Conservation (phyloP, 2,329 filamentous ascomycete genomes). For the Aspergillus versicolor region DNA sequence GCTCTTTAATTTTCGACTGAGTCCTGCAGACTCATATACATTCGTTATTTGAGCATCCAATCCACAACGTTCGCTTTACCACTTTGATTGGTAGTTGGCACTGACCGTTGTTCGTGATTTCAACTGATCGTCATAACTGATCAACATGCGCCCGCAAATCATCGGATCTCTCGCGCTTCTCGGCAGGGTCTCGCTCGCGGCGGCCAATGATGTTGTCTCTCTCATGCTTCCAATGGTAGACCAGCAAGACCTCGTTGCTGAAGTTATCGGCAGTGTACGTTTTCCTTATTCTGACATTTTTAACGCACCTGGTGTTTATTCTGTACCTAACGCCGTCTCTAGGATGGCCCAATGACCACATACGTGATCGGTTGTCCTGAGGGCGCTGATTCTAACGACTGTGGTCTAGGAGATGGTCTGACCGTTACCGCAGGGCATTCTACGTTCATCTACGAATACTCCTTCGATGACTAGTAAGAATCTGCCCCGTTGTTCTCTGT, state of each 20-base stretch:
- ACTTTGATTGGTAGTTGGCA: too few species aligned
- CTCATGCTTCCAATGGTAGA: conserved; percentile 10
- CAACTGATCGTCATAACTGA: not conserved
- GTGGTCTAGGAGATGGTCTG: conserved; percentile 3
- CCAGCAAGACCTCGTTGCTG: conserved; percentile 7
- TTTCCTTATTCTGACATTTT: not conserved
- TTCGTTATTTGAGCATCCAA: not conserved
- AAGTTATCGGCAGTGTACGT: conserved; percentile 18
- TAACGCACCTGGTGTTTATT: not conserved
- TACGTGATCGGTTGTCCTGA: conserved; percentile 20
- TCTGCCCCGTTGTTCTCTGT: not conserved
- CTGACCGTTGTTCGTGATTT: not conserved
- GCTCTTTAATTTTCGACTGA: not conserved
- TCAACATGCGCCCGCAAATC: conserved; percentile 17
- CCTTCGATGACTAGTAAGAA: conserved; percentile 15
- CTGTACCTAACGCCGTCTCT: not conserved
- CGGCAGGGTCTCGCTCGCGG: conserved; percentile 24
- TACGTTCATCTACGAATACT: conserved; percentile 2
- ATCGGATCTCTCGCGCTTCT: conserved; percentile 25
- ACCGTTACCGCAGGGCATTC: conserved; percentile 16
- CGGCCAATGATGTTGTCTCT: conserved; percentile 17
- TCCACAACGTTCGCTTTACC: not conserved
- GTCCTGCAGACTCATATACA: not conserved
- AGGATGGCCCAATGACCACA: conserved; percentile 20
- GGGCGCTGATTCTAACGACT: conserved; percentile 6